Evolutionary conservation across 2,329 filamentous ascomycete genomes (phyloP).

Genomic region (Triangularia verruculosa): DNA sequence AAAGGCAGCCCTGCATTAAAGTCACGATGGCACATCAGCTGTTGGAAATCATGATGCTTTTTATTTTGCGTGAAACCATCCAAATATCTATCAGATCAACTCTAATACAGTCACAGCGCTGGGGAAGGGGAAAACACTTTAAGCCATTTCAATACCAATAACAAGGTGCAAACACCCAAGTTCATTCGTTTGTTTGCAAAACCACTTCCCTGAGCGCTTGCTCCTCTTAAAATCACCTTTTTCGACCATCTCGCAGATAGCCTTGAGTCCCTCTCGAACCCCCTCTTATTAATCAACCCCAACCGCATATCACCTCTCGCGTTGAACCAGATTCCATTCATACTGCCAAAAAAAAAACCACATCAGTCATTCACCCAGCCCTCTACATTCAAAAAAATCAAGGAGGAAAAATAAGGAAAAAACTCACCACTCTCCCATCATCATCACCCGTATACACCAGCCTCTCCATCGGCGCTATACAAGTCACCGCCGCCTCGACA

Average conservation of each 20-base stretch:
- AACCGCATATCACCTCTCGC: constrained; percentile 47
- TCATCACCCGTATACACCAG: constrained; percentile 93
- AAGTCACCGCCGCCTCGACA: constrained; percentile 72
- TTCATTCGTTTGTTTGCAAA: too few relatives aligned
- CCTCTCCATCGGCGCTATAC: constrained; percentile 77
- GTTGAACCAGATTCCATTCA: constrained; percentile 60
- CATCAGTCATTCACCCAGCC: too few relatives aligned
- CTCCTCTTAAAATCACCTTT: too few relatives aligned
- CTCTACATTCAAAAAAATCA: constrained; percentile 8
- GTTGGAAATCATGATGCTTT: not conserved
- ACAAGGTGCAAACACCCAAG: too few relatives aligned
- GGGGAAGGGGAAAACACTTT: too few relatives aligned
- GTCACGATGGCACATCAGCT: not conserved
- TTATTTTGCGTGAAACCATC: not conserved
- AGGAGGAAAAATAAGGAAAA: not conserved
- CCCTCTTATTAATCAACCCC: not conserved
- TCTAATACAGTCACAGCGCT: not conserved
- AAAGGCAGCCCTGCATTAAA: not conserved
- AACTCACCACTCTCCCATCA: constrained; percentile 79
- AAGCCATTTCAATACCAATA: not conserved
- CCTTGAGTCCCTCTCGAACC: not conserved
- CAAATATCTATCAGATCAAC: constrained; percentile 3
- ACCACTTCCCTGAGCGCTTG: too few relatives aligned
- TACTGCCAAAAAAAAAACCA: too few relatives aligned
- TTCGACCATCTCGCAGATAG: not conserved